These are phyloP conservation scores for Ascochyta pisi DNA, from an alignment of 2,329 filamentous ascomycete species.

Conservation along the genomic window DNA sequence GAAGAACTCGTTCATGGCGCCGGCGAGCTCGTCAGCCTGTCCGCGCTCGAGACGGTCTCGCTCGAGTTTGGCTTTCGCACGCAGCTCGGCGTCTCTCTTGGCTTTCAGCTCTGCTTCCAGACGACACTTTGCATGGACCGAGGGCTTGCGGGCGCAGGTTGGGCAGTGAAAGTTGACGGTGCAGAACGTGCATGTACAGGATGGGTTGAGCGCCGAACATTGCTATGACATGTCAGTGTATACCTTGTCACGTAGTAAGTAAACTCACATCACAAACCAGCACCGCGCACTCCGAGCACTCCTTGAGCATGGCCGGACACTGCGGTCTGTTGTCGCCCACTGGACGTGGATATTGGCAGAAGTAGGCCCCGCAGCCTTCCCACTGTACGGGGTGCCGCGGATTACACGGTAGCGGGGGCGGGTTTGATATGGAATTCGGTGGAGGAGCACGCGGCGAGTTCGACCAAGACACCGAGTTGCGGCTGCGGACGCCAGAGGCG, in stretches of 20 bases:
- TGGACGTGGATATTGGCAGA: constrained; percentile 49
- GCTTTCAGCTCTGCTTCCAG: constrained; percentile 44
- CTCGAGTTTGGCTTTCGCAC: constrained; percentile 37
- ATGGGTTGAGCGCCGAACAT: constrained; percentile 40
- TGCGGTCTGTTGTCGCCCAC: constrained; percentile 48
- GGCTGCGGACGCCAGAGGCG: constrained; percentile 46
- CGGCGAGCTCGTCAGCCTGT: constrained; percentile 44
- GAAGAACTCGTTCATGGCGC: constrained; percentile 46
- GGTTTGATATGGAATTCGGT: constrained; percentile 39
- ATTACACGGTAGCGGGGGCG: constrained; percentile 48
- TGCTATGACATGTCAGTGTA: constrained; percentile 30
- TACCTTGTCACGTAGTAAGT: background rate
- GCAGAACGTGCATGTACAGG: constrained; percentile 50
- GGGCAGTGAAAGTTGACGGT: constrained; percentile 51
- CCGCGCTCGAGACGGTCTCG: constrained; percentile 45
- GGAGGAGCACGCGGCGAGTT: constrained; percentile 33
- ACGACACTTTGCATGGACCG: constrained; percentile 45
- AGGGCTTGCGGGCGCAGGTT: constrained; percentile 42
- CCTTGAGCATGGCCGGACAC: constrained; percentile 46
- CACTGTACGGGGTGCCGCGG: constrained; percentile 53
- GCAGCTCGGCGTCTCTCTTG: constrained; percentile 40
- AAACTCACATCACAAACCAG: constrained; percentile 51
- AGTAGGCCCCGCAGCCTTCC: constrained; percentile 53
- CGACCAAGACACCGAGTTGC: constrained; percentile 37
- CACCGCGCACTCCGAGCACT: constrained; percentile 50